Base-by-base conservation (phyloP, 257 asterid genomes). In the Fraxinus americana region DNA sequence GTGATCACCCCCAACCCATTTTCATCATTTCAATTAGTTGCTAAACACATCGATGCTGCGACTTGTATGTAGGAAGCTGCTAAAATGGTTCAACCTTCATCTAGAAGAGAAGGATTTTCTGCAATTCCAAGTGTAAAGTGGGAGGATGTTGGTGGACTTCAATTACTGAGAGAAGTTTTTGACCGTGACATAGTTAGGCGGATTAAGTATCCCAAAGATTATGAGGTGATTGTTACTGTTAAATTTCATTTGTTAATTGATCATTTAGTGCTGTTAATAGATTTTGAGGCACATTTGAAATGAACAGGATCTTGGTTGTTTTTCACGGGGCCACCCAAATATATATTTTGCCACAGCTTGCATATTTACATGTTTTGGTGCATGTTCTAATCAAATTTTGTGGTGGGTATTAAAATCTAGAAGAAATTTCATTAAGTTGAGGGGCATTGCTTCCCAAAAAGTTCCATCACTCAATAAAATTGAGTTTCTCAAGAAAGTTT, bases 121-220 rank as follows among this genome's bases (percentile, higher is more conserved):
- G 82, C 87, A 43, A 79, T 92, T 77, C 99, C 99, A 32, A 90
- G 84, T 83, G 96, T 89, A 29, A 94, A 87, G 74, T 94, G 99
- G 99, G 96, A 90, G 79, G 94, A 91, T 80, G 97, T 94, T 45
- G 99, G 99, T 74, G 99, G 99, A 52, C 95, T 94, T 72, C 86
- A 83, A 75, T 76, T 57, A 27, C 77, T 94, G 14, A 86, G 95
- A 73, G 67, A 81, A 66, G 93, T 89, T 84, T 90, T 94, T 83
- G 87, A 86, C 74, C 90, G 92, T 32, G 82, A 84, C 75, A 85
- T 94, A 74, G 85, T 92, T 67, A 85, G 88, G 67, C 92, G 87
- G 67, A 89, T 94, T 65, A 88, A 89, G 94, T 82, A 76, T 79
- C 97, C 98, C n/a, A 90, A 92, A 81, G 85, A 76, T 77, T 91